Evolutionary conservation across 2,329 filamentous ascomycete species (phyloP), one percentile per base, ranked within the genome.

Genomic region (Fusarium musae): DNA sequence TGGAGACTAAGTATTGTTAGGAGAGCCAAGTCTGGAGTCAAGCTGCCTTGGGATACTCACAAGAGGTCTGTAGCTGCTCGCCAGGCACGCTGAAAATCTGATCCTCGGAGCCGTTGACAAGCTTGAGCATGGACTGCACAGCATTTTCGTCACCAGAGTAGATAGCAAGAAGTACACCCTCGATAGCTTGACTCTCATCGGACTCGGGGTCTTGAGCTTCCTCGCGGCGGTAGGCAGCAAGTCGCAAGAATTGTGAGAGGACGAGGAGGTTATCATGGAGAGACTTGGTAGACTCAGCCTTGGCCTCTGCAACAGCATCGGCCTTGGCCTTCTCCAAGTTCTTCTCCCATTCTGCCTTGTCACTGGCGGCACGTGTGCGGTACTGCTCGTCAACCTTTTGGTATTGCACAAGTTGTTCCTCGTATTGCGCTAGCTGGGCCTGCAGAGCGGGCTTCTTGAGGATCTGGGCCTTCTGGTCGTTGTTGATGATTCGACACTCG

Each of bases 131-230:
- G 63, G 92, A 90, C 60, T 89, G 85, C 30, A 96, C 93, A 57
- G 93, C 93, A 75, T 85, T 87, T 72, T 93, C 89, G 78, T 96
- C 93, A 52, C 93, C 94, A 50, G 90, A 90, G 82, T 97, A 96
- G 37, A 96, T 92, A 68, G 92, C 88, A 52, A 95, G 86, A 65
- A 97, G 86, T 39, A 94, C 91, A 59, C 93, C 93, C 83, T 97
- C 93, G 67, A 96, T 91, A 40, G 93, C 94, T 82, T 91, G 90
- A 82, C 91, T 94, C 84, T 96, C 93, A 64, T 95, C 93, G 9
- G 87, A 82, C 44, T 85, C 83, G 53, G 89, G 87, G 75, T 93
- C 88, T 61, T 85, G 88, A 72, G 93, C 93, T 79, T 93, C 91
- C 26, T 90, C 87, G 76, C 93, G 89, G 74, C 93, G 90, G 76